Conservation (phyloP, 2,329 filamentous ascomycete species). For the Atkinsonella hypoxylon region DNA sequence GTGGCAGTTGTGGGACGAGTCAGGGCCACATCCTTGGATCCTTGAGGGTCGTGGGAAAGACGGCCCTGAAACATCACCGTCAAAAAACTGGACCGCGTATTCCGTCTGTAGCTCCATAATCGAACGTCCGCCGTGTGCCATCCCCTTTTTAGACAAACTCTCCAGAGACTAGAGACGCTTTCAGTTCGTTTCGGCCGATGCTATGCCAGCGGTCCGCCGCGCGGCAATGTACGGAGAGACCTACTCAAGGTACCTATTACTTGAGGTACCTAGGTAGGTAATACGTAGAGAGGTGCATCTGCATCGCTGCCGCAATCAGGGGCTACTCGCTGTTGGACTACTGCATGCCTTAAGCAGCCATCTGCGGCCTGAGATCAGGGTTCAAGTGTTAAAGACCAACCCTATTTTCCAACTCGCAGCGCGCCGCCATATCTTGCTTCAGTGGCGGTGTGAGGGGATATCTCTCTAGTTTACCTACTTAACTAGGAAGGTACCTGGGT, state of each 20-base stretch:
- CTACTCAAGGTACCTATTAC: no score
- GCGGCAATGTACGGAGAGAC: neutral
- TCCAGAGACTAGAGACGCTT: neutral
- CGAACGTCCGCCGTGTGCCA: neutral
- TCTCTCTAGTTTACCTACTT: neutral
- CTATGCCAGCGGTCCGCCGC: neutral
- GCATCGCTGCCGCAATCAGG: neutral
- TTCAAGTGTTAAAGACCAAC: neutral
- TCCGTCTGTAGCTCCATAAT: neutral
- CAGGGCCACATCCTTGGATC: neutral
- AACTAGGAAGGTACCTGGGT: no score
- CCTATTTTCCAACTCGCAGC: no score
- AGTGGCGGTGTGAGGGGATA: neutral
- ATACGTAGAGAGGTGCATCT: neutral
- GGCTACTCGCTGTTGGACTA: neutral
- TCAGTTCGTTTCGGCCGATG: neutral
- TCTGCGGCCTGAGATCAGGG: neutral
- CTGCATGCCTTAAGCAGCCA: neutral
- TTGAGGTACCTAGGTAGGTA: no score
- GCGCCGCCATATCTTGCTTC: neutral
- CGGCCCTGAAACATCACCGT: conserved; percentile 1
- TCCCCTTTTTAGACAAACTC: neutral
- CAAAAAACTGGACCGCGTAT: neutral
- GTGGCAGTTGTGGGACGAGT: neutral
- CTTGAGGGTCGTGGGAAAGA: neutral